Conservation (phyloP, 164 flowering plant species). For the Berberis thunbergii region DNA sequence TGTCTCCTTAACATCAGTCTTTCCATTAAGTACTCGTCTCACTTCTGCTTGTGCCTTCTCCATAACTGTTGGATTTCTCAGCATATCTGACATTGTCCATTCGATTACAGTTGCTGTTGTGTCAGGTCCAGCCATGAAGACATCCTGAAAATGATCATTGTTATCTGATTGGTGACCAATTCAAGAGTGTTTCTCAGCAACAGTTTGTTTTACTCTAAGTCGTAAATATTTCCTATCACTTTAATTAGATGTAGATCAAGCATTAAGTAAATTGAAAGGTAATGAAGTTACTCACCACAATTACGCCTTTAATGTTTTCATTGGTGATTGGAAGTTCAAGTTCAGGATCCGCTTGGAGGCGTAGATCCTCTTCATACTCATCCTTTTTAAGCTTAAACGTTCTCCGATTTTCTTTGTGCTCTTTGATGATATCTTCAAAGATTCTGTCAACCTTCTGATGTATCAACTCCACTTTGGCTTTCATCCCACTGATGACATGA, state of each 20-base stretch:
- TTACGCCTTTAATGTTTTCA: conserved; percentile 22
- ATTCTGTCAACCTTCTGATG: conserved; percentile 16
- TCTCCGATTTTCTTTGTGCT: conserved; percentile 7
- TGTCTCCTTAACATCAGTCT: neutral
- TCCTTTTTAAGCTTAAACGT: neutral
- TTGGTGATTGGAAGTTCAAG: conserved; percentile 18
- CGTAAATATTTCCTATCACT: too few relatives aligned
- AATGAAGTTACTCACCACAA: conserved; percentile 11
- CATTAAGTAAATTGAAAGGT: neutral
- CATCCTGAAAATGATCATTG: too few relatives aligned
- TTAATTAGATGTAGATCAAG: neutral
- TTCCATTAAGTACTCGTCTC: neutral
- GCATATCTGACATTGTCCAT: too few relatives aligned
- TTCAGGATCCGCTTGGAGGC: conserved; percentile 7
- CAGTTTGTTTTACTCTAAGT: too few relatives aligned
- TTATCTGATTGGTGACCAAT: too few relatives aligned
- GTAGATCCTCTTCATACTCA: conserved; percentile 9
- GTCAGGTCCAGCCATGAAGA: too few relatives aligned
- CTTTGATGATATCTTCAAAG: conserved; percentile 16
- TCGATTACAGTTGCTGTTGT: too few relatives aligned
- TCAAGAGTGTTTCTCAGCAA: too few relatives aligned
- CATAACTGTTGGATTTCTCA: too few relatives aligned
- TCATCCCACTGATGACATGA: conserved; percentile 14
- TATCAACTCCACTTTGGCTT: conserved; percentile 12
- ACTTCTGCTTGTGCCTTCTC: too few relatives aligned